Conservation (phyloP, 2,329 filamentous ascomycete genomes). For the Diaporthe nobilis region DNA sequence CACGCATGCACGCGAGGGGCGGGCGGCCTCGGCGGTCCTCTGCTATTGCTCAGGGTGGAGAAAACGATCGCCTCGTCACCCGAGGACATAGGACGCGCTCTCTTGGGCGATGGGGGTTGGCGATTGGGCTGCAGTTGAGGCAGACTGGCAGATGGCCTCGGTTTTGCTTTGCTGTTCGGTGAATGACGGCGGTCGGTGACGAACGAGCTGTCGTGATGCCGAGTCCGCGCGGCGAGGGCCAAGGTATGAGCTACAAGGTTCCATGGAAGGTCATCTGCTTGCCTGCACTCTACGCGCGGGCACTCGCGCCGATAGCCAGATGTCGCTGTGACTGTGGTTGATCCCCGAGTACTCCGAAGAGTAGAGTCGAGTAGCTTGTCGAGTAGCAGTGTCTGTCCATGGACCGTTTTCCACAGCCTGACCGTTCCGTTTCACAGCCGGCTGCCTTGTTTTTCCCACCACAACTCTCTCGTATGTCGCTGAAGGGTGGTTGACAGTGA, state of each 20-base stretch:
- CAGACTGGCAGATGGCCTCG: conserved; percentile 6
- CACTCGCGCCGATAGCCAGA: conserved; percentile 2
- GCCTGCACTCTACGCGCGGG: not conserved
- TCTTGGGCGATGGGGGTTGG: not conserved
- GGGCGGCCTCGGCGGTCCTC: not conserved
- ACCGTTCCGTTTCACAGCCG: not conserved
- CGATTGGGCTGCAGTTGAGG: conserved; percentile 13
- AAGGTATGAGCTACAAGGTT: not conserved
- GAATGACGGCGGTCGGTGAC: not conserved
- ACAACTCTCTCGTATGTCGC: conserved; percentile 13
- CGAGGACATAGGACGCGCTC: not conserved
- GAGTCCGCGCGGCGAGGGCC: conserved; percentile 3
- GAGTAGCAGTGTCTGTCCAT: not conserved
- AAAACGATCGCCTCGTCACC: not conserved
- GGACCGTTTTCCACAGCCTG: conserved; percentile 19
- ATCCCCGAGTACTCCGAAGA: not conserved
- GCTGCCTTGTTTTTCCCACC: conserved; percentile 5
- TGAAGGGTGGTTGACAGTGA: conserved; percentile 35
- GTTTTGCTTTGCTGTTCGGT: conserved; percentile 5
- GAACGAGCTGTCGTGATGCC: not conserved
- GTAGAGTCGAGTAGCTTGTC: not conserved
- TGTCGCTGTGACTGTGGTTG: not conserved
- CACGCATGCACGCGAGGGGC: not conserved
- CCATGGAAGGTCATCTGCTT: conserved; percentile 20
- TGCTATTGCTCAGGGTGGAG: not conserved